phyloP scores from a whole-genome alignment of 73 alveolate genomes.

The Stentor roeselii region DNA sequence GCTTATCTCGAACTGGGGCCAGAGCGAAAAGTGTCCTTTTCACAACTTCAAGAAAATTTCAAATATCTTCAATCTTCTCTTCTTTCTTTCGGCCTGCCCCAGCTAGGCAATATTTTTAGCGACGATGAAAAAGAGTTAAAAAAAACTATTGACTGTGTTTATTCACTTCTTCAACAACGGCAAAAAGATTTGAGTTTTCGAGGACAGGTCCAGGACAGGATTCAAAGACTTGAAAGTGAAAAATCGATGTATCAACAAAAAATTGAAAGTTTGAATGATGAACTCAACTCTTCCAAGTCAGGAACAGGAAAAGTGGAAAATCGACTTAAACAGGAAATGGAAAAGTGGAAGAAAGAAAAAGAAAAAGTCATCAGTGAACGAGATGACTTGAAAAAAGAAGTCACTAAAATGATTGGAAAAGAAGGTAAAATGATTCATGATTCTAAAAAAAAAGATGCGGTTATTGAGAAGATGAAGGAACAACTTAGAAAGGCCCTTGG shows the following conservation, averaged over 20 bases:
- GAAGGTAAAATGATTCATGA: slow-evolving; percentile 60
- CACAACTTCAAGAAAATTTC: background rate
- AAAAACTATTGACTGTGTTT: slow-evolving; percentile 39
- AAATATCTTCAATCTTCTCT: background rate
- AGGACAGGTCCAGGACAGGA: slow-evolving; percentile 35
- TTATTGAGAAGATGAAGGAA: slow-evolving; percentile 41
- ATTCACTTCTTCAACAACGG: slow-evolving; percentile 46
- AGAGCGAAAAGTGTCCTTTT: background rate
- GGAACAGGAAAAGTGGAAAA: slow-evolving; percentile 32
- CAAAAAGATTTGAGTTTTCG: slow-evolving; percentile 47
- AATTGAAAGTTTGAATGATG: slow-evolving; percentile 18
- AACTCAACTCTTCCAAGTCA: slow-evolving; percentile 23
- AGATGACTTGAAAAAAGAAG: slow-evolving; percentile 37
- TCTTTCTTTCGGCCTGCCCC: slow-evolving; percentile 38
- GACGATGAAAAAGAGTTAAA: slow-evolving; percentile 41
- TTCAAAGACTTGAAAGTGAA: background rate
- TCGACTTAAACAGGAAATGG: slow-evolving; percentile 28
- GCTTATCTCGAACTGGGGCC: background rate
- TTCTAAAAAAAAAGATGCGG: slow-evolving; percentile 37
- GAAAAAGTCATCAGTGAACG: slow-evolving; percentile 37
- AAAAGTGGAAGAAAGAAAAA: slow-evolving; percentile 43
- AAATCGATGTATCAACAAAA: slow-evolving; percentile 26
- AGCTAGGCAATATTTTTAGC: slow-evolving; percentile 51
- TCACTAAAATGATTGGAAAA: slow-evolving; percentile 32
- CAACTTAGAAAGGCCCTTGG: slow-evolving; percentile 32